Percentiles rank a stretch among this genome's conserved stretches.
Conservation (phyloP, 371 early-diverging fungal genomes). For the Chytridium lagenaria region DNA sequence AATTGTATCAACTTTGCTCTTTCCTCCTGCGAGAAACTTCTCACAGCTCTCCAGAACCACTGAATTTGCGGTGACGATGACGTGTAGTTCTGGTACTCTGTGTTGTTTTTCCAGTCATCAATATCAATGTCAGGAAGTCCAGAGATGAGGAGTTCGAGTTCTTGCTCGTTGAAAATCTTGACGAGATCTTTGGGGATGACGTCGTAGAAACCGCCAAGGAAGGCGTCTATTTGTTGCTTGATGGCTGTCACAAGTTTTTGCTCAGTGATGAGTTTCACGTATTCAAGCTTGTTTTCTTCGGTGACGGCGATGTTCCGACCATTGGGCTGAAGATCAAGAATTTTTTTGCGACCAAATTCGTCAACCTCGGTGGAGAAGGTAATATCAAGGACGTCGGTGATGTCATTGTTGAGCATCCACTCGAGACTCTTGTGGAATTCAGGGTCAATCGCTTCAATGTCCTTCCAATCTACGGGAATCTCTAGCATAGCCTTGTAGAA, state of each 20-base stretch:
- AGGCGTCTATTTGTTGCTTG: slow-evolving; percentile 91
- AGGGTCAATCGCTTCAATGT: slow-evolving; percentile 97
- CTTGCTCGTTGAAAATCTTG: slow-evolving; percentile 97
- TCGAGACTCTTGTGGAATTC: slow-evolving; percentile 96
- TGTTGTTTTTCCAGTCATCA: slow-evolving; percentile 99
- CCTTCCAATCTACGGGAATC: slow-evolving; percentile 89
- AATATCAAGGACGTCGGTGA: slow-evolving; percentile 92
- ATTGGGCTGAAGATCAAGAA: slow-evolving; percentile 87
- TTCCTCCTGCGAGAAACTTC: slow-evolving; percentile 97
- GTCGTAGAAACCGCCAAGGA: slow-evolving; percentile 96
- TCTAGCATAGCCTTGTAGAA: slow-evolving; percentile 98
- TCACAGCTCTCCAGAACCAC: slow-evolving; percentile 99
- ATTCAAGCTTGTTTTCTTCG: slow-evolving; percentile 96
- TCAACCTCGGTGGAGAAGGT: slow-evolving; percentile 95
- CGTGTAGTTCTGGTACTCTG: slow-evolving; percentile 93
- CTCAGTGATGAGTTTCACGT: slow-evolving; percentile 90
- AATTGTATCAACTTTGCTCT: slow-evolving; percentile 98
- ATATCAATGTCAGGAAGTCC: slow-evolving; percentile 98
- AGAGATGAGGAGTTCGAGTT: slow-evolving; percentile 97
- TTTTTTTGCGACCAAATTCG: slow-evolving; percentile 87
- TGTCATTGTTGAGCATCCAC: slow-evolving; percentile 98
- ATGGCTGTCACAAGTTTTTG: slow-evolving; percentile 88
- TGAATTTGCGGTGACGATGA: slow-evolving; percentile 87
- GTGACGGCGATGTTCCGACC: slow-evolving; percentile 94
- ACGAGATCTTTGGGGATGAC: slow-evolving; percentile 90